Percentiles rank a stretch among this genome's conserved stretches.
Conservation (phyloP, 2,329 filamentous ascomycete genomes). For the Xylariales sp. region DNA sequence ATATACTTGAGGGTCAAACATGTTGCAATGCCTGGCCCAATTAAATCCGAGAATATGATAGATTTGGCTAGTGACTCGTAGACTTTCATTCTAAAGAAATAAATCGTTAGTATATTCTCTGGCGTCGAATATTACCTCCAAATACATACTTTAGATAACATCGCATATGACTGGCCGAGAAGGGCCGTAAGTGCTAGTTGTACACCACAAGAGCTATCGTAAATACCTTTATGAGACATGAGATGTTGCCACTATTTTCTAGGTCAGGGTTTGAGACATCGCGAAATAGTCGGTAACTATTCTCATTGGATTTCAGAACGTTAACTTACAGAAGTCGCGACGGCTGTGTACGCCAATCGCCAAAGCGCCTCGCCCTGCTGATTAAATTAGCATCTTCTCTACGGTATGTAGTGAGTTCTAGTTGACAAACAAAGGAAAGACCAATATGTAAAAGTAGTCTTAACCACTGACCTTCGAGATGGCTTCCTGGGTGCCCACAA, state of each 20-base stretch:
- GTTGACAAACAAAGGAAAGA: neutral
- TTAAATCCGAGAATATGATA: slow-evolving; percentile 6
- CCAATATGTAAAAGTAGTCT: neutral
- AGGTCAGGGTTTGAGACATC: too few species aligned
- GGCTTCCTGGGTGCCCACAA: slow-evolving; percentile 6
- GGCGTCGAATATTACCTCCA: neutral
- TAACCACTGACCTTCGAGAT: slow-evolving; percentile 1
- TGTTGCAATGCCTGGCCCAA: slow-evolving; percentile 5
- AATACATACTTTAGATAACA: slow-evolving; percentile 4
- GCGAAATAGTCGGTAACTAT: too few species aligned
- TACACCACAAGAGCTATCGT: neutral
- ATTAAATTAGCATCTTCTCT: neutral
- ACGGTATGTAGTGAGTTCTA: neutral
- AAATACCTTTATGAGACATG: slow-evolving; percentile 1
- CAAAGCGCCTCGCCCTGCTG: slow-evolving; percentile 5
- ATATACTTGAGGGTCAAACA: neutral
- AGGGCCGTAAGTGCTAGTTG: slow-evolving; percentile 5
- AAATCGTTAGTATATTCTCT: neutral
- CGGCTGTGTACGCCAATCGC: slow-evolving; percentile 4
- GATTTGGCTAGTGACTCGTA: slow-evolving; percentile 4
- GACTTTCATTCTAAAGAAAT: slow-evolving; percentile 1
- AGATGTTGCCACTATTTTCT: slow-evolving; percentile 2
- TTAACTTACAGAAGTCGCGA: slow-evolving; percentile 5
- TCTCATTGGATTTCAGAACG: too few species aligned
- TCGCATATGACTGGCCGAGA: slow-evolving; percentile 5